Evolutionary conservation across 1,284 basidiomycete genomes (phyloP).

Genomic region (Austropuccinia psidii): DNA sequence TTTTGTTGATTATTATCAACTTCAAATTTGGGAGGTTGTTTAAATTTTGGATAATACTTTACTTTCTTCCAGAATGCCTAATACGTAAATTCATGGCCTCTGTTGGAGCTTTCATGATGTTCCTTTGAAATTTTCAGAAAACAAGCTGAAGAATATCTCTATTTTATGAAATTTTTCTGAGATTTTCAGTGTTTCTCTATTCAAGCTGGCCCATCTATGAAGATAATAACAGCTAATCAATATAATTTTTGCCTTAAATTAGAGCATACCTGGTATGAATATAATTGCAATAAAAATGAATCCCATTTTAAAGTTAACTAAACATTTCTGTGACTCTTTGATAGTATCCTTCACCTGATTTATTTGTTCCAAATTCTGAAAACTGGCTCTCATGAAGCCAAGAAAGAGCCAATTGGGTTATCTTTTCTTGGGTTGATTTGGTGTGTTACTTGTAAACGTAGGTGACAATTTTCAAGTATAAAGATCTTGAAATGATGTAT

Average conservation of each 20-base stretch:
- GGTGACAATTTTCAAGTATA: neutral
- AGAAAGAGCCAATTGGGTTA: constrained; percentile 2
- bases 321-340: neutral
- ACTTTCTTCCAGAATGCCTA: neutral
- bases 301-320: neutral
- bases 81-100: neutral
- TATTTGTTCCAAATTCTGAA: neutral
- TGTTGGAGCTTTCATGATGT: neutral
- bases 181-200: constrained; percentile 1
- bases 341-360: neutral
- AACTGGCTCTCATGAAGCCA: constrained; percentile 7
- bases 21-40: no score
- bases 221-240: neutral
- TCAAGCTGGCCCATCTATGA: neutral
- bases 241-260: neutral
- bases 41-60: neutral
- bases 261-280: neutral
- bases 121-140: neutral
- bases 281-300: neutral
- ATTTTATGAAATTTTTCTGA: neutral
- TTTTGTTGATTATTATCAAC: neutral
- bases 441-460: neutral
- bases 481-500: neutral
- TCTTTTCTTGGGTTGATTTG: neutral
- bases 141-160: neutral